Evolutionary conservation across 1,139 yeast species (phyloP).

Genomic region (Protomyces pachydermus): DNA sequence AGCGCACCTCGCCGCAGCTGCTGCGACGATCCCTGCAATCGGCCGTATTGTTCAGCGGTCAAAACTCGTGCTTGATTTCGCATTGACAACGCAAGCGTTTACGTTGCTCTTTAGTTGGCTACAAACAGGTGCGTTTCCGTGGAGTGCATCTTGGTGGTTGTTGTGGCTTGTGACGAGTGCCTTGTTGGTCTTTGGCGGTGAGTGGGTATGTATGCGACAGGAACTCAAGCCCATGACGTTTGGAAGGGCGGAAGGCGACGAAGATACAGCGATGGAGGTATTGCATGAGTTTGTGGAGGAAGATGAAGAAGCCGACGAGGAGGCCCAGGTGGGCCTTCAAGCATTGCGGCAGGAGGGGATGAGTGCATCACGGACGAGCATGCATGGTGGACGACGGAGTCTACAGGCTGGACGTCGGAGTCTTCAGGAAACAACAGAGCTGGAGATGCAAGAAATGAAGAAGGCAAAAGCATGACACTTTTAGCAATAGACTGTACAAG

Average conservation of each 20-base stretch:
- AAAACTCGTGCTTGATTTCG: constrained; percentile 28
- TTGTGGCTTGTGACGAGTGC: constrained; percentile 13
- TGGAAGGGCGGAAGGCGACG: not conserved
- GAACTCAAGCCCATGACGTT: constrained; percentile 24
- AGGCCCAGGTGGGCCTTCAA: not conserved
- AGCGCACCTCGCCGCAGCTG: constrained; percentile 6
- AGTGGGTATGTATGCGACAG: constrained; percentile 26
- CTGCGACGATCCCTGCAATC: constrained; percentile 6
- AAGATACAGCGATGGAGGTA: not conserved
- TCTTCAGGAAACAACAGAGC: no score
- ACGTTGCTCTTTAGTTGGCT: constrained; percentile 19
- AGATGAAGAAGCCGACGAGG: not conserved
- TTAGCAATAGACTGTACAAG: no score
- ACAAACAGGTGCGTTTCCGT: constrained; percentile 14
- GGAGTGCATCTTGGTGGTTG: constrained; percentile 24
- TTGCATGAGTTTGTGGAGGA: not conserved
- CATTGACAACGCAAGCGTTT: constrained; percentile 23
- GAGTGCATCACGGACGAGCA: not conserved
- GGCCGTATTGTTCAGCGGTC: constrained; percentile 18
- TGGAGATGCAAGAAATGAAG: no score
- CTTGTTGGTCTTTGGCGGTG: constrained; percentile 27
- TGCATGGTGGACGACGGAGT: not conserved
- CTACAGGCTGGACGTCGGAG: not conserved
- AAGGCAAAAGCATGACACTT: no score
- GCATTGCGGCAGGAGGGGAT: not conserved